These are phyloP conservation scores for Betula pendula DNA, from an alignment of 306 rosid species.

Conservation along the genomic window DNA sequence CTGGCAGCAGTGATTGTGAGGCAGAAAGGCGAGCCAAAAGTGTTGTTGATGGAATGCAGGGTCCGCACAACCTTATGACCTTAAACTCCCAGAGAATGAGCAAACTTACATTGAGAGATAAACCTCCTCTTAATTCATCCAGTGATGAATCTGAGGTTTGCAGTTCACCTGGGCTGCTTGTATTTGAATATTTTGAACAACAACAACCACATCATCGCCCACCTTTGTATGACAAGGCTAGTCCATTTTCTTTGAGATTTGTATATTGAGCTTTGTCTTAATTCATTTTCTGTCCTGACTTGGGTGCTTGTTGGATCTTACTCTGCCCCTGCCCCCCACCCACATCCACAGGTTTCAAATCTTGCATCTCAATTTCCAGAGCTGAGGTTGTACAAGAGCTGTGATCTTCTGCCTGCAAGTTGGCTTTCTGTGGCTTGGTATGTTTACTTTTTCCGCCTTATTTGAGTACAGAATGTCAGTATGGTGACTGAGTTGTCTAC, in stretches of 20 bases:
- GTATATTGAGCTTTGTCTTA: background rate
- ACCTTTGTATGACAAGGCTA: slow-evolving; percentile 57
- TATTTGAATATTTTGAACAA: slow-evolving; percentile 50
- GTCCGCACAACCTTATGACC: slow-evolving; percentile 27
- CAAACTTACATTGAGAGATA: slow-evolving; percentile 38
- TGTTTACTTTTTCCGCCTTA: background rate
- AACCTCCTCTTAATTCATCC: slow-evolving; percentile 30
- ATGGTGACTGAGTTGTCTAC: background rate
- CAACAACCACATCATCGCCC: slow-evolving; percentile 50
- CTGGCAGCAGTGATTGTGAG: slow-evolving; percentile 48
- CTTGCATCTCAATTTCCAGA: slow-evolving; percentile 55
- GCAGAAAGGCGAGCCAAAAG: slow-evolving; percentile 39
- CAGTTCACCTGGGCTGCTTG: slow-evolving; percentile 34
- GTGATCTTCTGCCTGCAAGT: slow-evolving; percentile 52
- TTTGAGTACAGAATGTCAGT: background rate
- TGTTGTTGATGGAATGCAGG: slow-evolving; percentile 24
- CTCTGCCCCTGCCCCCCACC: background rate
- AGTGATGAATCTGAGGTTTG: slow-evolving; percentile 47
- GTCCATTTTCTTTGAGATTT: slow-evolving; percentile 14
- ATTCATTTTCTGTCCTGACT: background rate
- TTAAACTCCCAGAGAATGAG: slow-evolving; percentile 33
- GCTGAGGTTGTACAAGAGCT: slow-evolving; percentile 45
- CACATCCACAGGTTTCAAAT: slow-evolving; percentile 32
- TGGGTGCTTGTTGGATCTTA: slow-evolving; percentile 20
- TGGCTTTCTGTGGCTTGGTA: slow-evolving; percentile 79